Conservation (phyloP, 306 rosid species). For the Morella rubra region DNA sequence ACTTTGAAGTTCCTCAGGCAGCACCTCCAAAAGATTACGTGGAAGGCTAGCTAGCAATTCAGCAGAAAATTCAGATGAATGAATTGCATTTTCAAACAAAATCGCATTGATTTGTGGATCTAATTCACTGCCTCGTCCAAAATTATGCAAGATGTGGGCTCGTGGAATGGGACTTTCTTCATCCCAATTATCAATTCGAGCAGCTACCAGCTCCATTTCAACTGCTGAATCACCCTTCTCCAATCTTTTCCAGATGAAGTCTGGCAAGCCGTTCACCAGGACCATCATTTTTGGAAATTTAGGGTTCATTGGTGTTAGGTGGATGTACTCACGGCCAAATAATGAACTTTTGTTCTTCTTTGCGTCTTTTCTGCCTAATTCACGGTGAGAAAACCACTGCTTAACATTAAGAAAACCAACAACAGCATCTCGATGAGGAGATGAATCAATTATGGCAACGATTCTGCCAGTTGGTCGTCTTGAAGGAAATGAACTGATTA, state of each 20-base stretch:
- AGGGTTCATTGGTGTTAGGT: slow-evolving; percentile 64
- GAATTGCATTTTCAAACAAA: slow-evolving; percentile 67
- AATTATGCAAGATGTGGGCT: slow-evolving; percentile 55
- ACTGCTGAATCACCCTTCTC: slow-evolving; percentile 54
- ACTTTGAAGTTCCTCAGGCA: slow-evolving; percentile 48
- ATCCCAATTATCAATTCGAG: slow-evolving; percentile 61
- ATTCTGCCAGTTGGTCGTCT: slow-evolving; percentile 87
- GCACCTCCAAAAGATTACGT: slow-evolving; percentile 70
- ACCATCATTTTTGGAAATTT: slow-evolving; percentile 66
- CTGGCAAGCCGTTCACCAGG: slow-evolving; percentile 51
- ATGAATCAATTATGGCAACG: slow-evolving; percentile 66
- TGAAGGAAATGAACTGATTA: slow-evolving; percentile 61
- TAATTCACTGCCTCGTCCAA: slow-evolving; percentile 69
- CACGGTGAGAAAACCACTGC: slow-evolving; percentile 41
- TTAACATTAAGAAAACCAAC: slow-evolving; percentile 68
- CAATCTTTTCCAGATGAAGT: slow-evolving; percentile 55
- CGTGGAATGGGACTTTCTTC: slow-evolving; percentile 62
- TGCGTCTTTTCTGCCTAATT: slow-evolving; percentile 37
- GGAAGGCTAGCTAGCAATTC: slow-evolving; percentile 65
- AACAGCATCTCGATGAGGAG: slow-evolving; percentile 59
- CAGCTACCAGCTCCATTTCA: slow-evolving; percentile 76
- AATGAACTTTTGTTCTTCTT: slow-evolving; percentile 41
- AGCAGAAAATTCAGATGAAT: slow-evolving; percentile 57
- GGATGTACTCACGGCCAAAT: slow-evolving; percentile 52
- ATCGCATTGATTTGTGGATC: slow-evolving; percentile 74